Evolutionary conservation across 2,329 filamentous ascomycete species (phyloP), one percentile per base, ranked within the genome.

Genomic region (Alternaria consortialis): DNA sequence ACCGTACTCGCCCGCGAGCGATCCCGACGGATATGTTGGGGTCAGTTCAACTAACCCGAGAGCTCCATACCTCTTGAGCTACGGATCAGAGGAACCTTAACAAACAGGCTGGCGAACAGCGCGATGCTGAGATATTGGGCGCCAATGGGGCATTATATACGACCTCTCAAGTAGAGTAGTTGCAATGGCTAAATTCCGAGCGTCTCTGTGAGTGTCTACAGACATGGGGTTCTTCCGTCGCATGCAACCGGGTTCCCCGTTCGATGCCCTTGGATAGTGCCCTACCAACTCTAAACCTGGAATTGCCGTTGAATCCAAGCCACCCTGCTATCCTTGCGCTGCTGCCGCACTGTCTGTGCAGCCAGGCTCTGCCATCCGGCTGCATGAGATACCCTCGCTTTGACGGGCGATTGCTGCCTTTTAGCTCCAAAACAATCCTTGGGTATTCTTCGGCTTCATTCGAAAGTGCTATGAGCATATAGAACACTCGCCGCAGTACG

Each of bases 101-200:
- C 68, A 62, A 61, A 61, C 56, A 58, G 58, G 56, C 60, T 60
- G 54, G 63, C 66, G 65, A 58, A 48, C 60, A 44, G 56, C 53
- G 58, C 57, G 54, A 44, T 60, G 39, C 56, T 66, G 61, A 66
- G 62, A 73, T 69, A 70, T 75, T 74, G 69, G 72, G 67, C 67
- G 58, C 63, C 67, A 65, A 70, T 68, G 64, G 57, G 56, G 46
- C 63, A 59, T 69, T 72, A 74, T 74, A 74, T 71, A 69, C 70
- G 44, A 58, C 62, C 69, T 72, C 64, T 71, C 68, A 67, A 72
- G 71, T 74, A 73, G 66, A 71, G 69, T 75, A 74, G 67, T 69
- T 70, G 56, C 59, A 68, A 67, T 71, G 72, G 72, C 76, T 76
- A 76, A 75, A 76, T 65, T 69, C 56, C 60, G 64, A 68, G 56